phyloP scores from a whole-genome alignment of 106 monocot species.

The Dioscorea dumetorum region DNA sequence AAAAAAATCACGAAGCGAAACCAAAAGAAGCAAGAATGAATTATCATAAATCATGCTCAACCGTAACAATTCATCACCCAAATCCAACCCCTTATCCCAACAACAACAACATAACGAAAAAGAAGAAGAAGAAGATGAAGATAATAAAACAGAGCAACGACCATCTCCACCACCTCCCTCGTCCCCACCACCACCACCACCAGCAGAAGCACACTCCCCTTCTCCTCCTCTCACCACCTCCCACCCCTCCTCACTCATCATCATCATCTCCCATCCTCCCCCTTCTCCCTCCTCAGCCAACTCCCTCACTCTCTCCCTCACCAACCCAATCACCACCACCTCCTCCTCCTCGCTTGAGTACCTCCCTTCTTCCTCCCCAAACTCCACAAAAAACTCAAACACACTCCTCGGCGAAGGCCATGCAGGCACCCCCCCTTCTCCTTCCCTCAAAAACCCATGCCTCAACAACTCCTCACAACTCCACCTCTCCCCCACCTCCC shows the following conservation, averaged over 20 bases:
- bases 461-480: slow-evolving; percentile 43
- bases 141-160: too few relatives aligned
- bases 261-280: background rate
- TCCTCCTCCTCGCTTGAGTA: too few relatives aligned
- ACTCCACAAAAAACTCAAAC: slow-evolving; percentile 20
- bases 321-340: background rate
- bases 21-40: too few relatives aligned
- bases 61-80: background rate
- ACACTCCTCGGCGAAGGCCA: slow-evolving; percentile 48
- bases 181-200: background rate
- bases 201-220: slow-evolving; percentile 3
- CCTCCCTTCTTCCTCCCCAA: slow-evolving; percentile 20
- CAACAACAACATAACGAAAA: background rate
- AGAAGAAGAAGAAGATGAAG: background rate
- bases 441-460: slow-evolving; percentile 47
- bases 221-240: slow-evolving; percentile 34
- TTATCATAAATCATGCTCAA: too few relatives aligned
- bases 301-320: slow-evolving; percentile 26
- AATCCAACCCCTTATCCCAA: background rate
- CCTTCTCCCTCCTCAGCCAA: slow-evolving; percentile 8
- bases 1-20: too few relatives aligned
- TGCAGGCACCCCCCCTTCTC: background rate
- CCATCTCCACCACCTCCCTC: background rate
- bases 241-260: slow-evolving; percentile 25
- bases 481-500: slow-evolving; percentile 42